Evolutionary conservation across 2,329 filamentous ascomycete genomes (phyloP), one percentile per base, ranked within the genome.

Genomic region (Aschersonia sp.): DNA sequence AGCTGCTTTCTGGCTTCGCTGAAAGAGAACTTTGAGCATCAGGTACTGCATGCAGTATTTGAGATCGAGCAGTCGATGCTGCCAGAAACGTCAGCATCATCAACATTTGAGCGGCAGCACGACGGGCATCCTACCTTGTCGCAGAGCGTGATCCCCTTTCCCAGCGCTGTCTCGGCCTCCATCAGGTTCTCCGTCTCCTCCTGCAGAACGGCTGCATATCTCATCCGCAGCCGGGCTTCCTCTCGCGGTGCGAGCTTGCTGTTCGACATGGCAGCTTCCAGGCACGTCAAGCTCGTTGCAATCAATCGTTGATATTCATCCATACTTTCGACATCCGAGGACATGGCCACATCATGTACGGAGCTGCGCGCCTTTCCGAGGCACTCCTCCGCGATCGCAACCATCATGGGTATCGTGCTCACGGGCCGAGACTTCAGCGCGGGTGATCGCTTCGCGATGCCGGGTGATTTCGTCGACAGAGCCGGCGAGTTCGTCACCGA

Each of bases 31-130:
- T 54, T 84, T 81, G 45, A 81, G 73, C 50, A 84, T 75, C 12
- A 87, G 67, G 58, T 87, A 85, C 53, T 86, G 78, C 73, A 87
- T 86, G 52, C 78, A 79, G 62, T 87, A 87, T 60, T 86, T 87
- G 40, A 88, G 63, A 54, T 89, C 85, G 30, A 63, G 57, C 49
- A 68, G 52, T 7, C 66, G 64, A 48, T 69, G 63, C 60, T 68
- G 29, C 11, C n/a, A 5, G 29, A 7, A 9, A 4, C 33, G 49
- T 55, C 30, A 54, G 49, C 14, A n/a, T 30, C 35, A 12, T 12
- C 35, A 8, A 9, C 35, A 12, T 12, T 37, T 37, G 35, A 8
- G 4, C 8, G 8, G 8, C 35, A 9, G 12, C 35, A 12, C 35
- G 35, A 12, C 35, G 12, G 3, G 22, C 5, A 8, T 50, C 58